Conservation (phyloP, 495 filamentous ascomycete genomes). For the Trichocladium uniseriatum region DNA sequence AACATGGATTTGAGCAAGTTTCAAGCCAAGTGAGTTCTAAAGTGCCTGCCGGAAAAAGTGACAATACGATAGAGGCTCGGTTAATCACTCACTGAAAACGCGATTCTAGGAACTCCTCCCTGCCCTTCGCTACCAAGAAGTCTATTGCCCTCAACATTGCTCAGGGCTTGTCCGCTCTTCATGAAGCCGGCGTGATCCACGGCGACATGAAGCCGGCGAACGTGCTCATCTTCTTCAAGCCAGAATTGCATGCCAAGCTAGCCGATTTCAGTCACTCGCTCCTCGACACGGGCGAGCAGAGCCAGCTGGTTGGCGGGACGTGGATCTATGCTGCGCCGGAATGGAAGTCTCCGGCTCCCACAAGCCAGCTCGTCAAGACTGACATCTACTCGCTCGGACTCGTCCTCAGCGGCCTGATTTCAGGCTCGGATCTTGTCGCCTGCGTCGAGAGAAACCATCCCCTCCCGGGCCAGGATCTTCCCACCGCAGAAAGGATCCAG, state of each 20-base stretch:
- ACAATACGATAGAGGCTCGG: no score
- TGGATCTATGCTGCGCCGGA: neutral
- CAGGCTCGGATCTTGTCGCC: neutral
- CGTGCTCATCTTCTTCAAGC: neutral
- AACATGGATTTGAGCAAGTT: neutral
- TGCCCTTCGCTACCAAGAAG: neutral
- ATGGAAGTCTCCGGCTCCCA: neutral
- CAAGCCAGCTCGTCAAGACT: neutral
- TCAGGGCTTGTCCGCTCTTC: neutral
- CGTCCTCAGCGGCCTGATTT: neutral
- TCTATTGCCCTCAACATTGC: neutral
- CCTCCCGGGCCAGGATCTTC: no score
- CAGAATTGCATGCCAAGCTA: neutral
- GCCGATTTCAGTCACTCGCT: neutral
- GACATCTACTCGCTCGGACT: neutral
- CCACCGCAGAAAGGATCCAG: no score
- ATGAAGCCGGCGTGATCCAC: neutral
- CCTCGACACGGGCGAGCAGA: neutral
- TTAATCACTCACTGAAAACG: no score
- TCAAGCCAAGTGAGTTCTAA: neutral
- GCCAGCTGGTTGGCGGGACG: neutral
- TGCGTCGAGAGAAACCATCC: neutral
- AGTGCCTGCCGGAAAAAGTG: no score
- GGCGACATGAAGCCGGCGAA: neutral
- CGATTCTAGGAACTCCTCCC: no score